A percentile compares a stretch with the other conserved stretches of the same genome.
phyloP scores from a whole-genome alignment of 495 filamentous ascomycete species.

The Sporormia fimetaria region DNA sequence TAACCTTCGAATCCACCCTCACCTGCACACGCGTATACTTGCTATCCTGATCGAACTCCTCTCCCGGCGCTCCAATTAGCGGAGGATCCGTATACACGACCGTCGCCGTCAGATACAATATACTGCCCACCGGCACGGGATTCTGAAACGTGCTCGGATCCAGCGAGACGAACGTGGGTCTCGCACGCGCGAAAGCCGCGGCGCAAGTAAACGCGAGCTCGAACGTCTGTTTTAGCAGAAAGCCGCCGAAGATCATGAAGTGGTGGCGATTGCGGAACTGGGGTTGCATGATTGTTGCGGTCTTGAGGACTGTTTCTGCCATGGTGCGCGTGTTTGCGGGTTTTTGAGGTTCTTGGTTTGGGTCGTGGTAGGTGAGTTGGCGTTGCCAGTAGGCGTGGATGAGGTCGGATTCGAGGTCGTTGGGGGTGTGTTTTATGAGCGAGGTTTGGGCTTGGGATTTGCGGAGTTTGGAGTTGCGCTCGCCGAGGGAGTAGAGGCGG shows the following conservation, averaged over 20 bases:
- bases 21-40: slow-evolving; percentile 61
- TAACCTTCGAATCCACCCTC: slow-evolving; percentile 63
- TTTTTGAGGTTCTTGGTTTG: slow-evolving; percentile 44
- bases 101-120: slow-evolving; percentile 67
- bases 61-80: slow-evolving; percentile 30
- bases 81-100: slow-evolving; percentile 68
- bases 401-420: slow-evolving; percentile 63
- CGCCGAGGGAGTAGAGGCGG: slow-evolving; percentile 53
- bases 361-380: slow-evolving; percentile 58
- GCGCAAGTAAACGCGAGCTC: slow-evolving; percentile 83
- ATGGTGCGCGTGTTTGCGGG: slow-evolving; percentile 57
- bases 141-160: slow-evolving; percentile 78
- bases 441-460: slow-evolving; percentile 53
- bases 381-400: slow-evolving; percentile 73
- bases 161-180: slow-evolving; percentile 65
- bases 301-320: slow-evolving; percentile 53
- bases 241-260: slow-evolving; percentile 86
- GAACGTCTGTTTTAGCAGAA: slow-evolving; percentile 70
- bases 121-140: slow-evolving; percentile 72
- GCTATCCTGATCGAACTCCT: slow-evolving; percentile 33
- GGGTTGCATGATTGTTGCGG: slow-evolving; percentile 76
- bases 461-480: slow-evolving; percentile 64
- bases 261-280: slow-evolving; percentile 77
- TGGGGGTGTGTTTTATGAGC: slow-evolving; percentile 59
- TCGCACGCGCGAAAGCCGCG: slow-evolving; percentile 61